Percentiles rank a stretch among this genome's conserved stretches.
These are phyloP conservation scores for Leishmania guyanensis DNA, from an alignment of 208 protist genomes.

Conservation along the genomic window DNA sequence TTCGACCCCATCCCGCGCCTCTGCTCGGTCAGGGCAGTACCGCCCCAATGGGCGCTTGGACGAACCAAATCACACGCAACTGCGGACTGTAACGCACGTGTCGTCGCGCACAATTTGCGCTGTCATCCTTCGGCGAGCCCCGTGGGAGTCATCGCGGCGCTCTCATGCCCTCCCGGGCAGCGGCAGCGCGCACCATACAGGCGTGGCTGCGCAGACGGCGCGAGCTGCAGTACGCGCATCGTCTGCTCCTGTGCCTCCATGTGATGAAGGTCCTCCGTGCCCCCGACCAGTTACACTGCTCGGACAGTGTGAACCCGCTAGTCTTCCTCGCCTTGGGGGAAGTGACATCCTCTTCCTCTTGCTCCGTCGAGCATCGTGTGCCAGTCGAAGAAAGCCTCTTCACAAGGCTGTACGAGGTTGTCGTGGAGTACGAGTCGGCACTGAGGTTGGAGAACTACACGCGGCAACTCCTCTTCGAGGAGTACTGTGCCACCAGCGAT, in stretches of 20 bases:
- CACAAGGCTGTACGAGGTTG: constrained; percentile 19
- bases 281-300: neutral
- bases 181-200: constrained; percentile 10
- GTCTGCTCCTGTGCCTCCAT: constrained; percentile 14
- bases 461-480: constrained; percentile 30
- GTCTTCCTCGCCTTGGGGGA: neutral
- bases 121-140: neutral
- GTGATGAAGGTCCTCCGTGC: neutral
- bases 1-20: neutral
- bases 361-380: neutral
- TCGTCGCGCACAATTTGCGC: neutral
- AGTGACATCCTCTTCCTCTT: neutral
- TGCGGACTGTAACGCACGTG: neutral
- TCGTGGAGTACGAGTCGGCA: constrained; percentile 28
- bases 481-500: constrained; percentile 23
- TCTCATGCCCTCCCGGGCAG: neutral
- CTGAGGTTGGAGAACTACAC: constrained; percentile 51
- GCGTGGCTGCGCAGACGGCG: constrained; percentile 1
- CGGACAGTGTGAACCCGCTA: neutral
- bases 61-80: neutral
- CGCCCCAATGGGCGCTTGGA: neutral
- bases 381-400: neutral
- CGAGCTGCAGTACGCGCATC: constrained; percentile 8
- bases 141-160: neutral
- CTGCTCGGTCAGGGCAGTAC: neutral